Percentiles rank a stretch among this genome's conserved stretches.
Conservation (phyloP, 148 eudicot genomes). For the Diospyros kaki region DNA sequence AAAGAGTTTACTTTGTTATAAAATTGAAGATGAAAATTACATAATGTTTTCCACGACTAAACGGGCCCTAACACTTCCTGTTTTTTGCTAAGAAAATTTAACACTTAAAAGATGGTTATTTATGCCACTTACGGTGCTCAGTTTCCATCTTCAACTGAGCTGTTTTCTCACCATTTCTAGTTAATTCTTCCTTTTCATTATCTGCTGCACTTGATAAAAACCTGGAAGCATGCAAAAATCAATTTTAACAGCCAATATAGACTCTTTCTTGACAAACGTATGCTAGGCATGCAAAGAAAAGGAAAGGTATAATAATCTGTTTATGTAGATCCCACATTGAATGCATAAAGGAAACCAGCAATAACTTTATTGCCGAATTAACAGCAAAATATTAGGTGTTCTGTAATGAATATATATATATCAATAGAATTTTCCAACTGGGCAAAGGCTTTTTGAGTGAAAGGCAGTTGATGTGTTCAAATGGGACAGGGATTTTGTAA, state of each 20-base stretch:
- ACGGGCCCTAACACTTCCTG: too few relatives aligned
- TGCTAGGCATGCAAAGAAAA: neutral
- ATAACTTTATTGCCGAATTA: neutral
- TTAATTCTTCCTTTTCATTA: conserved; percentile 24
- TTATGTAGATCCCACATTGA: neutral
- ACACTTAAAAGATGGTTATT: neutral
- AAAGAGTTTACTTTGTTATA: too few relatives aligned
- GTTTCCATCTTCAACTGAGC: conserved; percentile 32
- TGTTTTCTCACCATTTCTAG: conserved; percentile 16
- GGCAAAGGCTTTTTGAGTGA: neutral
- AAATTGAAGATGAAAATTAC: too few relatives aligned
- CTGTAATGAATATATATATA: neutral
- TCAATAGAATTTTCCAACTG: neutral
- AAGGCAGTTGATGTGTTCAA: neutral
- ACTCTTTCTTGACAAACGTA: neutral
- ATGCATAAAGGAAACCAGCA: neutral
- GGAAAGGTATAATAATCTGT: neutral
- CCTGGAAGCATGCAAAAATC: conserved; percentile 18
- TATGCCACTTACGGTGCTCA: conserved; percentile 37
- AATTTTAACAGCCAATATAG: neutral
- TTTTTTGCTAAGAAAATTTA: neutral
- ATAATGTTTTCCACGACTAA: too few relatives aligned
- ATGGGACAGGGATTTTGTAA: neutral
- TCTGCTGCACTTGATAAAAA: conserved; percentile 19
- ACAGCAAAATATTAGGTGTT: neutral